phyloP scores from a whole-genome alignment of 495 filamentous ascomycete genomes.

The Pyrenopolyporus hunteri region DNA sequence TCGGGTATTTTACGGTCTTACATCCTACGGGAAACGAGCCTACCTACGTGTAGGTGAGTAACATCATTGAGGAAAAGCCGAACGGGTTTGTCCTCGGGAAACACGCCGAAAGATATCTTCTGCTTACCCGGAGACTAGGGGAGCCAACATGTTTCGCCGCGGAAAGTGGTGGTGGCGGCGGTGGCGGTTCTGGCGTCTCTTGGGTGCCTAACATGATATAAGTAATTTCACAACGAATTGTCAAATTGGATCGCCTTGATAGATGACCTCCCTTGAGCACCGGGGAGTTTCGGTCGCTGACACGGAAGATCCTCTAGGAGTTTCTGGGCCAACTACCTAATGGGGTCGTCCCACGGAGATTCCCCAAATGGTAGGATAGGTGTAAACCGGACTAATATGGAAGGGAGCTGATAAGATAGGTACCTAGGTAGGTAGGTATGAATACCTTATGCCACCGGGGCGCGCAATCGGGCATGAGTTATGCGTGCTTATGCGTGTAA shows the following conservation, averaged over 20 bases:
- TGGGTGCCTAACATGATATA: constrained; percentile 10
- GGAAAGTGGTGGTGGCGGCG: background rate
- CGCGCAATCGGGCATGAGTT: constrained; percentile 19
- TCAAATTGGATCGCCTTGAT: background rate
- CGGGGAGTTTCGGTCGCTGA: constrained; percentile 15
- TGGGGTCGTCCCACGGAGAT: constrained; percentile 16
- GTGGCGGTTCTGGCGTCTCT: background rate
- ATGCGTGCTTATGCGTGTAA: constrained; percentile 32
- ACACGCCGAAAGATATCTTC: background rate
- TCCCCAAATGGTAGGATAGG: constrained; percentile 16
- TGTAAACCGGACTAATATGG: background rate
- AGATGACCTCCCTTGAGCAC: constrained; percentile 2
- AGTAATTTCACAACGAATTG: constrained; percentile 13
- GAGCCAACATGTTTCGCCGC: constrained; percentile 1
- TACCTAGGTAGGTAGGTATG: background rate
- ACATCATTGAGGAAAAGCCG: constrained; percentile 2
- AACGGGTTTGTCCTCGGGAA: constrained; percentile 5
- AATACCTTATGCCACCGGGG: background rate
- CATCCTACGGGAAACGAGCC: background rate
- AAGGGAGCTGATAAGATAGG: constrained; percentile 21
- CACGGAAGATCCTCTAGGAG: constrained; percentile 33
- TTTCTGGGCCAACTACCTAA: constrained; percentile 8
- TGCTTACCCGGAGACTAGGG: constrained; percentile 20
- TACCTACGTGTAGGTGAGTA: too few relatives aligned
- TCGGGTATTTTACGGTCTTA: too few relatives aligned